Evolutionary conservation across 768 basidiomycete genomes (phyloP).

Genomic region (Lentinula lateritia): DNA sequence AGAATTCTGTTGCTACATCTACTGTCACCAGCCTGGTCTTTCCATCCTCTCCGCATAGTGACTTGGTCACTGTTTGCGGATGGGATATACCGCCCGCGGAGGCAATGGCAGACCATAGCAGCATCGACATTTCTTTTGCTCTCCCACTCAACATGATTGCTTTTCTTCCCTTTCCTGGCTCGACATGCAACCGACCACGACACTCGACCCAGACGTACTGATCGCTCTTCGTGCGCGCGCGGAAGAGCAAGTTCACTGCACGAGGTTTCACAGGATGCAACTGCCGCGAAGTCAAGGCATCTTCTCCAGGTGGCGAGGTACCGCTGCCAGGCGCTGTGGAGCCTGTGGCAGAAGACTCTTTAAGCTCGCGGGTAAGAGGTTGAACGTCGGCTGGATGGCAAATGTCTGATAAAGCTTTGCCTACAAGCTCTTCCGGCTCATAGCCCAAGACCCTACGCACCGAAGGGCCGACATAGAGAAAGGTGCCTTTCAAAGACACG

Average conservation of each 20-base stretch:
- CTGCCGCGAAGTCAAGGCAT: slow-evolving; percentile 1
- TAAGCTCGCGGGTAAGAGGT: slow-evolving; percentile 87
- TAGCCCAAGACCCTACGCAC: slow-evolving; percentile 80
- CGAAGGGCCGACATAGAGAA: slow-evolving; percentile 88
- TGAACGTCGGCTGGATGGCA: slow-evolving; percentile 90
- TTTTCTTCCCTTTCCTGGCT: slow-evolving; percentile 92
- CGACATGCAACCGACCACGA: slow-evolving; percentile 82
- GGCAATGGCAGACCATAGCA: slow-evolving; percentile 57
- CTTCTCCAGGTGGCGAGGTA: not conserved
- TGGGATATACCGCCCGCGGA: slow-evolving; percentile 41
- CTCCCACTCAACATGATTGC: slow-evolving; percentile 89
- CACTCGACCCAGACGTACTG: slow-evolving; percentile 87
- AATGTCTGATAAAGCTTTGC: slow-evolving; percentile 70
- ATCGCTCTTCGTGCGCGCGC: slow-evolving; percentile 64
- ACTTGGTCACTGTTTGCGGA: slow-evolving; percentile 5
- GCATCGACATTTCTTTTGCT: slow-evolving; percentile 55
- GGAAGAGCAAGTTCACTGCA: slow-evolving; percentile 79
- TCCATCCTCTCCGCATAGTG: slow-evolving; percentile 2
- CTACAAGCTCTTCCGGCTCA: slow-evolving; percentile 77
- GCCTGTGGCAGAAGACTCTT: slow-evolving; percentile 47
- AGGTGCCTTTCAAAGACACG: slow-evolving; percentile 85
- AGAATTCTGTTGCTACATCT: slow-evolving; percentile 34
- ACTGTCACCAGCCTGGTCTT: slow-evolving; percentile 1
- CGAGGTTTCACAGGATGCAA: slow-evolving; percentile 31
- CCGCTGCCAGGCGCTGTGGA: not conserved